Conservation (phyloP, 805 yeast genomes). For the Nakazawaea pomicola region DNA sequence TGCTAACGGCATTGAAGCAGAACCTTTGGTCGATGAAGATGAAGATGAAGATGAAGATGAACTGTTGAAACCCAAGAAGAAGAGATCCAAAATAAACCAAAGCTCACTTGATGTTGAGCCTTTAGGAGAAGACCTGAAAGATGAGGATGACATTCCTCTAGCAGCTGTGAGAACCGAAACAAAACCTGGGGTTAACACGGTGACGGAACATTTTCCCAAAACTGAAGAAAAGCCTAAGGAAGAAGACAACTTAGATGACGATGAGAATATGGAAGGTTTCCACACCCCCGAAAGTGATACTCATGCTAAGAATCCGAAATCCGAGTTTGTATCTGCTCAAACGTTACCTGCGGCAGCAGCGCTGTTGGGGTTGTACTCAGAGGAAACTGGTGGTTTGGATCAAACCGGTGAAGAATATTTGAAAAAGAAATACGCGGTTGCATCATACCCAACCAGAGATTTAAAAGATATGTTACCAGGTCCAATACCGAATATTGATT, state of each 20-base stretch:
- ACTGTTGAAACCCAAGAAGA: slow-evolving; percentile 16
- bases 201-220: not conserved
- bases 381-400: slow-evolving; percentile 51
- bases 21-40: not conserved
- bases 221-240: not conserved
- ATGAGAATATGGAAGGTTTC: slow-evolving; percentile 25
- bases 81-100: slow-evolving; percentile 14
- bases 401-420: slow-evolving; percentile 70
- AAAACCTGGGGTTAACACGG: not conserved
- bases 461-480: slow-evolving; percentile 80
- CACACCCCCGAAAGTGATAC: slow-evolving; percentile 53
- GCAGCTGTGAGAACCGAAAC: slow-evolving; percentile 1
- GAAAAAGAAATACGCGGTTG: slow-evolving; percentile 77
- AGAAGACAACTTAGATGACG: slow-evolving; percentile 5
- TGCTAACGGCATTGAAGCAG: too few species aligned
- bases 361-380: slow-evolving; percentile 61
- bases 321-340: slow-evolving; percentile 70
- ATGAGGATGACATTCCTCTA: slow-evolving; percentile 12
- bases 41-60: slow-evolving; percentile 9
- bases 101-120: slow-evolving; percentile 9
- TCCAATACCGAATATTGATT: slow-evolving; percentile 79
- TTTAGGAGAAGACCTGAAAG: slow-evolving; percentile 9
- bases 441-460: slow-evolving; percentile 82
- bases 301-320: slow-evolving; percentile 61
- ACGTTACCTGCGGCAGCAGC: slow-evolving; percentile 62